Percentiles rank a stretch among this genome's conserved stretches.
These are phyloP conservation scores for Aspergillus sp. DNA, from an alignment of 2,329 filamentous ascomycete genomes.

Conservation along the genomic window DNA sequence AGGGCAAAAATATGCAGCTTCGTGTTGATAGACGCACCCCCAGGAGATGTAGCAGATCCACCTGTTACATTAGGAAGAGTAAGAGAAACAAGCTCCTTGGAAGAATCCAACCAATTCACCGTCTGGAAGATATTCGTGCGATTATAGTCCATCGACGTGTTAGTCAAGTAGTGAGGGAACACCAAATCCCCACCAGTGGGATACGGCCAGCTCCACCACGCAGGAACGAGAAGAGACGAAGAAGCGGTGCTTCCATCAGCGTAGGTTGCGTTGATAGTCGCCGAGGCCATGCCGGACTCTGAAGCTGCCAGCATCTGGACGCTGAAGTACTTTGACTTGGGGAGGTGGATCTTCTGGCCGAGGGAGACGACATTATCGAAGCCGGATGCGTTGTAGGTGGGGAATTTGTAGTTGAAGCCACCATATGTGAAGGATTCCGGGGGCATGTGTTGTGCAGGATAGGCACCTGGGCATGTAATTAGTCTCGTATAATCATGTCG, in stretches of 20 bases:
- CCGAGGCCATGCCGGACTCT: constrained; percentile 34
- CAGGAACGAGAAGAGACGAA: constrained; percentile 29
- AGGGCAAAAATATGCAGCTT: constrained; percentile 37
- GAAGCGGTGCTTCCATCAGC: constrained; percentile 30
- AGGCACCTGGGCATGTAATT: constrained; percentile 17
- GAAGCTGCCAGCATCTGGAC: constrained; percentile 38
- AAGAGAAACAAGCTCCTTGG: constrained; percentile 32
- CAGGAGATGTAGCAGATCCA: constrained; percentile 21
- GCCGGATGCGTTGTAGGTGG: constrained; percentile 29
- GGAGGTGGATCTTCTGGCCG: constrained; percentile 30
- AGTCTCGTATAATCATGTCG: not conserved
- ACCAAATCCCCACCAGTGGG: constrained; percentile 37
- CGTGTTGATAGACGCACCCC: constrained; percentile 16
- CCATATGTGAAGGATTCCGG: constrained; percentile 30
- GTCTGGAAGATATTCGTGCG: constrained; percentile 38
- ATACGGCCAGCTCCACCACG: constrained; percentile 38
- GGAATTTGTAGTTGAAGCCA: constrained; percentile 33
- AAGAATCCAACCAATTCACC: constrained; percentile 35
- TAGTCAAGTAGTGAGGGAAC: constrained; percentile 35
- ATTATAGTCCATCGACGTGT: constrained; percentile 32
- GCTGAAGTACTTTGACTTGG: constrained; percentile 30
- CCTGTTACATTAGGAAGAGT: constrained; percentile 32
- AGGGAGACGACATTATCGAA: constrained; percentile 35
- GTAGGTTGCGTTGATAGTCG: constrained; percentile 34
- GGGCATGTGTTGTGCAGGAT: constrained; percentile 33